Conservation (phyloP, 2,329 filamentous ascomycete genomes). For the Pezicula neosporulosa region DNA sequence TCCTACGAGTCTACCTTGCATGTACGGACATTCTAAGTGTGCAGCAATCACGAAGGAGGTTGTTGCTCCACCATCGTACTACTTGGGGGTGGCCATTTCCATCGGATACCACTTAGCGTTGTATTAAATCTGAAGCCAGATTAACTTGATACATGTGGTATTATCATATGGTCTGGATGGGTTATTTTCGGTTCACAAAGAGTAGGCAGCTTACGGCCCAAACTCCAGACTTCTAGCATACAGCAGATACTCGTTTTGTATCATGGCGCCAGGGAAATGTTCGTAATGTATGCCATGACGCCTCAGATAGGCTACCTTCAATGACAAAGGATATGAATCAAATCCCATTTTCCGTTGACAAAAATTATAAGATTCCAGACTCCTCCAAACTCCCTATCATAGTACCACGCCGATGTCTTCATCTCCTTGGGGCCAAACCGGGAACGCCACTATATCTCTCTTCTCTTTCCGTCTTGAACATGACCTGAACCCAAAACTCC, state of each 20-base stretch:
- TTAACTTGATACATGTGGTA: neutral
- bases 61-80: constrained; percentile 3
- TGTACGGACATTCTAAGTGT: too few relatives aligned
- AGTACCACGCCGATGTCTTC: neutral
- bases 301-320: neutral
- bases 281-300: neutral
- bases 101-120: constrained; percentile 18
- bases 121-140: constrained; percentile 9
- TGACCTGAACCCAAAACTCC: constrained; percentile 96
- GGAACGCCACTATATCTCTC: constrained; percentile 74
- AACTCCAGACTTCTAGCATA: neutral
- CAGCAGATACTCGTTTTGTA: neutral
- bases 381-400: constrained; percentile 10
- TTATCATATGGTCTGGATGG: neutral
- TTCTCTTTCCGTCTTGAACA: constrained; percentile 98
- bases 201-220: neutral
- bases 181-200: neutral
- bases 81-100: constrained; percentile 5
- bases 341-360: neutral
- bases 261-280: neutral
- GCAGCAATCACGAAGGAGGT: neutral
- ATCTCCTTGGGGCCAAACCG: constrained; percentile 41
- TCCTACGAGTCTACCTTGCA: neutral
- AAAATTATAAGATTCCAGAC: neutral
- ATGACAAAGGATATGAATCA: neutral